Base-by-base conservation (phyloP, 768 basidiomycete genomes). In the Hygrocybe coccinea region DNA sequence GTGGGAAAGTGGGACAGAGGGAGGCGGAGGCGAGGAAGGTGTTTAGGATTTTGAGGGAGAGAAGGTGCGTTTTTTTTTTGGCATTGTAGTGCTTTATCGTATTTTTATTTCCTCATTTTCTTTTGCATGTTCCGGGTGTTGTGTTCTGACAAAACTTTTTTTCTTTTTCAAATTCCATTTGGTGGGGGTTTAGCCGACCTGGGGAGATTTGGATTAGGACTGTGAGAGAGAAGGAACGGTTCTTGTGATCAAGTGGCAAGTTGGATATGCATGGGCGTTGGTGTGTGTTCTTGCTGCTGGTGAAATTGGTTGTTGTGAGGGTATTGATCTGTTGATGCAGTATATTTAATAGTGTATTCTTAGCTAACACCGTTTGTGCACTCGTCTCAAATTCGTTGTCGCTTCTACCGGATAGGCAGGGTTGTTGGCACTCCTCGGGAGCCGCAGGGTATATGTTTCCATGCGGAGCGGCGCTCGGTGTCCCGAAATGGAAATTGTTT, bases 21-120 rank as follows among this genome's bases (percentile, higher is more conserved):
- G 72, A 73, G 15, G 69, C 69, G 55, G 80, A 79, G 21, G 71
- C 71, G n/a, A 77, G 73, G 60, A 74, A 73, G 57, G 83, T 86
- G 19, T 93, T 83, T 69, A 73, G 88, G 51, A 82, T 93, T 50
- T 64, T 93, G 63, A 75, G 91, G 49, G 91, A 89, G 69, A 83
- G 80, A 70, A 91, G 89, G 89, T 83, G n/a, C 14, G 76, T 19
- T 22, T 48, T 43, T 57, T 55, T 15, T 48, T 43, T 39, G 47
- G 55, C 17, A 14, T 34, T 59, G n/a, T n/a, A n/a, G n/a, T n/a
- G n/a, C n/a, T n/a, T n/a, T n/a, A n/a, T n/a, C n/a, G n/a, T n/a
- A n/a, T n/a, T 55, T 17, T 57, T 55, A 53, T 43, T 59, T 34
- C 57, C 47, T 53, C 41, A 47, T 62, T 4, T 38, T 29, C 29